Base-by-base conservation (phyloP, 257 asterid species). In the Rauvolfia tetraphylla region DNA sequence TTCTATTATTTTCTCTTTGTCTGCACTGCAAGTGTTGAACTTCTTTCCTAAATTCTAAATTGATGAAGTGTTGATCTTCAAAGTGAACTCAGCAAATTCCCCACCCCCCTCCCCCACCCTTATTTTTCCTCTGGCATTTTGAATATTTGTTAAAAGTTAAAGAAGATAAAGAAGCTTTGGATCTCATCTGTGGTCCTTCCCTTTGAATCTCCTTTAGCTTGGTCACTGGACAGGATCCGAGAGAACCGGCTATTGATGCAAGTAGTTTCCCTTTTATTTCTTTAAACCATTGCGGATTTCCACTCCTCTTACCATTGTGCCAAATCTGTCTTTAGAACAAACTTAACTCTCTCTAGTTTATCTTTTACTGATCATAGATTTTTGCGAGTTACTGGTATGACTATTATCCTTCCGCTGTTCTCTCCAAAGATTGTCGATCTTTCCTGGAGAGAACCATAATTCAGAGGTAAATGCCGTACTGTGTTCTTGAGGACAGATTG, bases 201-300 rank as follows among this genome's bases (percentile, higher is more conserved):
- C 14, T 46, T 65, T 51, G 53, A 62, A 68, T 75, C 34, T 51
- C 65, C 56, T 74, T 75, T 67, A 14, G 34, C 53, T 56, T 75
- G 76, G 81, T 79, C 79, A 80, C 68, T 51, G 79, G 88, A 82
- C 91, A 85, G 84, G 91, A 85, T 85, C 91, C 88, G 83, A n/a
- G 81, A 84, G 82, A 82, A 79, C 75, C 89, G 89, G 84, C 76
- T 67, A 34, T 76, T 72, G 83, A 34, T 68, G 69, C 58, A 51
- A 8, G n/a, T 25, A 18, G 2, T 17, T 44, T 23, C 53, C 29
- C n/a, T 58, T 59, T 54, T 54, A 29, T 75, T n/a, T 23, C 18
- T 68, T 27, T 23, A 31, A 62, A 62, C 68, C 71, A 66, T 66
- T 33, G 18, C 48, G 8, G 71, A 67, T 67, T 41, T n/a, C 31